Percentiles rank a stretch among this genome's conserved stretches.
These are phyloP conservation scores for Talaromyces sp. DNA, from an alignment of 2,329 filamentous ascomycete species.

Conservation along the genomic window DNA sequence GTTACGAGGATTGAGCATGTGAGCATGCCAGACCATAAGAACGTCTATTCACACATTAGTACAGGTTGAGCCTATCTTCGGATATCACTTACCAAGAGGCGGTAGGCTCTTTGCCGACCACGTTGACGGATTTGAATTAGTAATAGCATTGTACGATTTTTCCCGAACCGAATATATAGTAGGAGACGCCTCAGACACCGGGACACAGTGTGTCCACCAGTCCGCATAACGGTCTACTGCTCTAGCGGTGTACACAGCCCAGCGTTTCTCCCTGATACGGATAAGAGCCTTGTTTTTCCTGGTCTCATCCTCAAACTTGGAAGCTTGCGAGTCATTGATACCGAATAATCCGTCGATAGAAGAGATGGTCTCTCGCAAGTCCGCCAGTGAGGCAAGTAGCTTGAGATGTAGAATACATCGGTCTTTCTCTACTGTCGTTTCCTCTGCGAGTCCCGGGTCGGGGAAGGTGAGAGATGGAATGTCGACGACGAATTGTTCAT, in stretches of 20 bases:
- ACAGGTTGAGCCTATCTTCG: background rate
- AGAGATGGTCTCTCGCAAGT: conserved; percentile 64
- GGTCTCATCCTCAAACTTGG: conserved; percentile 35
- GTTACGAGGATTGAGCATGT: conserved; percentile 71
- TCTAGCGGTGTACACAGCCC: conserved; percentile 65
- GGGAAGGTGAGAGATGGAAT: conserved; percentile 28
- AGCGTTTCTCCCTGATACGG: conserved; percentile 66
- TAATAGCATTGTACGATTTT: conserved; percentile 32
- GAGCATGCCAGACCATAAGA: conserved; percentile 75
- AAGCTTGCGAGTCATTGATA: conserved; percentile 51
- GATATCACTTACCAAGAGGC: conserved; percentile 53
- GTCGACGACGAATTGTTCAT: conserved; percentile 5
- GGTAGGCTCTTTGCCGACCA: conserved; percentile 50
- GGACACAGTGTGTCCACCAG: conserved; percentile 57
- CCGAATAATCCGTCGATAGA: conserved; percentile 65
- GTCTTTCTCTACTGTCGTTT: conserved; percentile 40
- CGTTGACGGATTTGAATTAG: conserved; percentile 23
- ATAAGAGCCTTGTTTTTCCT: conserved; percentile 45
- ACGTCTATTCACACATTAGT: conserved; percentile 51
- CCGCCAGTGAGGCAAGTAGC: conserved; percentile 64
- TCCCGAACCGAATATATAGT: conserved; percentile 13
- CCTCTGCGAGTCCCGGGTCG: conserved; percentile 14
- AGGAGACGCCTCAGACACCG: conserved; percentile 15
- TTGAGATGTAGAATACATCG: conserved; percentile 71
- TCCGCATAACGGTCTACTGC: conserved; percentile 65